These are phyloP conservation scores for Emmonsia crescens DNA, from an alignment of 2,329 filamentous ascomycete species.

Conservation along the genomic window DNA sequence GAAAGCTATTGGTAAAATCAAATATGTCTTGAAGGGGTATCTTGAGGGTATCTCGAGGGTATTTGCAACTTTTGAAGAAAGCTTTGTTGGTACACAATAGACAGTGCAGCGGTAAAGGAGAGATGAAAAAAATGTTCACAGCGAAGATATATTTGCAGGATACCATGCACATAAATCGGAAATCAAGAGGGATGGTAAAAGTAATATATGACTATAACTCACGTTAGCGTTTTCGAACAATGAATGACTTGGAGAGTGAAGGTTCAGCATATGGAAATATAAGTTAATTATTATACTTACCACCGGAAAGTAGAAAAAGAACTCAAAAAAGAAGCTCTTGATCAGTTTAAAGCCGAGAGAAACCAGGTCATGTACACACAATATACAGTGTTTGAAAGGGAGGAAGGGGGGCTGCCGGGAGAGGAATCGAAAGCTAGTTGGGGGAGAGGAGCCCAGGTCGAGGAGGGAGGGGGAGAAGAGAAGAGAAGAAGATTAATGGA, in stretches of 20 bases:
- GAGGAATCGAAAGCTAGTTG: conserved; percentile 13
- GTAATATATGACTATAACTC: conserved; percentile 1
- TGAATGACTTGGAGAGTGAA: background rate
- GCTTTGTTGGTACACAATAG: conserved; percentile 14
- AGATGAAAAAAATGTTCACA: conserved; percentile 2
- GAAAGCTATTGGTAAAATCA: conserved; percentile 8
- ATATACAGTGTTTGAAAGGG: conserved; percentile 2
- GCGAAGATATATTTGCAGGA: conserved; percentile 20
- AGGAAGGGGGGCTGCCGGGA: background rate
- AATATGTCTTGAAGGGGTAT: background rate
- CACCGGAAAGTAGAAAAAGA: conserved; percentile 1
- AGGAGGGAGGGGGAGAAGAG: background rate
- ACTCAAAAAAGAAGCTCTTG: background rate
- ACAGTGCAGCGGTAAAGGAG: background rate
- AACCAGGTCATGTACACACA: conserved; percentile 4
- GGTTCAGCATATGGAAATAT: background rate
- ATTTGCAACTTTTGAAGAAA: conserved; percentile 6
- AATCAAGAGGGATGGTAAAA: background rate
- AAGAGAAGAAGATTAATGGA: conserved; percentile 6
- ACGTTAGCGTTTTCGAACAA: background rate
- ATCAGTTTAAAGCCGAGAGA: background rate
- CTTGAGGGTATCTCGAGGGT: conserved; percentile 8
- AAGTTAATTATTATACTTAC: background rate
- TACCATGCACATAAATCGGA: conserved; percentile 19
- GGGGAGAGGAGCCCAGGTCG: background rate